phyloP scores from a whole-genome alignment of 176 grass and related monocot genomes.

The Aegilops bicornis region DNA sequence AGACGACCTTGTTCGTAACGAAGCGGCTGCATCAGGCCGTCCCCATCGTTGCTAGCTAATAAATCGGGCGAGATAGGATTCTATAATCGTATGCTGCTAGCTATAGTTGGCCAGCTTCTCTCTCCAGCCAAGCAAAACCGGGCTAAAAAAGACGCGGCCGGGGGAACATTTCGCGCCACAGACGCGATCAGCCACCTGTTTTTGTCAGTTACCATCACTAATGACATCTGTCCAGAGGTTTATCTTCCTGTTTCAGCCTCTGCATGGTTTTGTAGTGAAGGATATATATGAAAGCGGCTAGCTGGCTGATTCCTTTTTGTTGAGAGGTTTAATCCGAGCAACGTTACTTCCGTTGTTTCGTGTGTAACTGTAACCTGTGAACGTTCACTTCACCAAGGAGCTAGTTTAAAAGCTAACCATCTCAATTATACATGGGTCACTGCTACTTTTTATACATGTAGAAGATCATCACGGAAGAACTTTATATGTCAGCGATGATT shows the following conservation, averaged over 20 bases:
- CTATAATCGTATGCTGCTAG: not conserved
- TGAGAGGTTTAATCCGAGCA: not conserved
- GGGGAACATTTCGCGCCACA: not conserved
- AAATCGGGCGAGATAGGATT: not conserved
- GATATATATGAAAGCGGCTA: not conserved
- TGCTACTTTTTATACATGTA: not conserved
- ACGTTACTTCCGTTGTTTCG: not conserved
- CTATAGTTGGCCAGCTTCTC: slow-evolving; percentile 6
- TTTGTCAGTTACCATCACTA: not conserved
- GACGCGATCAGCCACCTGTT: slow-evolving; percentile 2
- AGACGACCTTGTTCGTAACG: slow-evolving; percentile 26
- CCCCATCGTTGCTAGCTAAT: not conserved
- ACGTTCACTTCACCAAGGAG: not conserved
- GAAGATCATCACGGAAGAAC: not conserved
- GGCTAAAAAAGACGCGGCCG: not conserved
- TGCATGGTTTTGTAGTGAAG: not conserved
- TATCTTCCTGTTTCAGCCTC: not conserved
- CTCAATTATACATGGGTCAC: not conserved
- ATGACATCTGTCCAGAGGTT: not conserved
- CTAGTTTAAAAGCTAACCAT: no score
- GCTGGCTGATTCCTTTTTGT: not conserved
- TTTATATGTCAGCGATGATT: not conserved
- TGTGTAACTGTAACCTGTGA: not conserved
- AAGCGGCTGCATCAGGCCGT: slow-evolving; percentile 29
- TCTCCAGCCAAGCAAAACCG: slow-evolving; percentile 19